phyloP scores from a whole-genome alignment of 768 basidiomycete genomes.

The Tylopilus intermedius region DNA sequence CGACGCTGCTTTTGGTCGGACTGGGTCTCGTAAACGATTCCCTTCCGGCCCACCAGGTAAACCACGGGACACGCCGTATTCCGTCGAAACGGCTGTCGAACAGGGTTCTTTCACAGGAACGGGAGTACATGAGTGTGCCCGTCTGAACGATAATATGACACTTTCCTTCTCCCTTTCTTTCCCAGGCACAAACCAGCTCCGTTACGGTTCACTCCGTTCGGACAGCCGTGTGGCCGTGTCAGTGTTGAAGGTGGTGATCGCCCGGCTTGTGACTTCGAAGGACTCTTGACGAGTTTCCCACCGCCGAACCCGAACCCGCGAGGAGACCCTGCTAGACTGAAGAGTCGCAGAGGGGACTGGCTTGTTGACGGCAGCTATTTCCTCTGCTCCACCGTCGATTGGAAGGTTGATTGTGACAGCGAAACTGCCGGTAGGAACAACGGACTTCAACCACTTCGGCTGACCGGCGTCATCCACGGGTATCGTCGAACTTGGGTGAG shows the following conservation, averaged over 20 bases:
- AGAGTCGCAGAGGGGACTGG: slow-evolving; percentile 60
- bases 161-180: slow-evolving; percentile 26
- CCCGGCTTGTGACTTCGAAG: slow-evolving; percentile 40
- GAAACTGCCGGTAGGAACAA: slow-evolving; percentile 14
- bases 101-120: slow-evolving; percentile 20
- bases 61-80: slow-evolving; percentile 26
- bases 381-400: slow-evolving; percentile 40
- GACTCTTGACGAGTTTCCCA: slow-evolving; percentile 58
- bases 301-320: slow-evolving; percentile 58
- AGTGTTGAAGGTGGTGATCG: slow-evolving; percentile 18
- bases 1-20: not conserved
- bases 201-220: not conserved
- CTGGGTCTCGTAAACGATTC: slow-evolving; percentile 3
- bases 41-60: slow-evolving; percentile 17
- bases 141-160: slow-evolving; percentile 56
- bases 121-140: slow-evolving; percentile 62
- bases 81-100: slow-evolving; percentile 46
- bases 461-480: slow-evolving; percentile 12
- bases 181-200: not conserved
- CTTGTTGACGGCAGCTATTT: slow-evolving; percentile 51
- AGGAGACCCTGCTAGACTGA: slow-evolving; percentile 69
- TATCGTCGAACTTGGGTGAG: slow-evolving; percentile 13
- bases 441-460: slow-evolving; percentile 17
- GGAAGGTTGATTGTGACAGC: slow-evolving; percentile 18
- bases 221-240: slow-evolving; percentile 9